Percentiles rank a stretch among this genome's conserved stretches.
phyloP scores from a whole-genome alignment of 805 yeast genomes.

The Spathaspora girioi region DNA sequence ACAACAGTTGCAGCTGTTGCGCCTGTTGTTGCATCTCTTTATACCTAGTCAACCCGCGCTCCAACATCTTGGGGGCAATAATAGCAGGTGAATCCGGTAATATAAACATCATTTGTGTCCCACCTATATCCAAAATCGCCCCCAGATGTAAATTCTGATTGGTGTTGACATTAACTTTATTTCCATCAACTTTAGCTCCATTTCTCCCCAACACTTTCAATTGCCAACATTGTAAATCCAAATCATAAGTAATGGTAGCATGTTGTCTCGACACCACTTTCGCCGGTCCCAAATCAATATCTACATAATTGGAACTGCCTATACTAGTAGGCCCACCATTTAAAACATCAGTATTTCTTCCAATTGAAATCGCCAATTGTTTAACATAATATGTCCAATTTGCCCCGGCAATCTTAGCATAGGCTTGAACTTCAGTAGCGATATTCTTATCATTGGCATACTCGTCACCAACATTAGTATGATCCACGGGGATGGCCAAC shows the following conservation, averaged over 20 bases:
- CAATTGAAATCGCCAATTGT: slow-evolving; percentile 68
- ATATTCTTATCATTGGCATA: slow-evolving; percentile 71
- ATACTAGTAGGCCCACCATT: slow-evolving; percentile 4
- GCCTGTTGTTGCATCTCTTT: slow-evolving; percentile 17
- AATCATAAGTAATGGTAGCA: slow-evolving; percentile 77
- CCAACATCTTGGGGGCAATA: slow-evolving; percentile 49
- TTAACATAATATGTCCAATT: slow-evolving; percentile 95
- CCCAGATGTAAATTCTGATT: slow-evolving; percentile 73
- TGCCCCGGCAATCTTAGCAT: slow-evolving; percentile 90
- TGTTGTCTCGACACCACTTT: slow-evolving; percentile 94
- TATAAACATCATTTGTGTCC: slow-evolving; percentile 98
- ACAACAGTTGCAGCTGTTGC: not conserved
- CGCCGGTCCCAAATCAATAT: slow-evolving; percentile 94
- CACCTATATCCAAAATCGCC: slow-evolving; percentile 91
- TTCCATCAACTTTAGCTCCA: slow-evolving; percentile 87
- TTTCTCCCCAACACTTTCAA: slow-evolving; percentile 80
- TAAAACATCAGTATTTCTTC: slow-evolving; percentile 64
- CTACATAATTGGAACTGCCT: slow-evolving; percentile 32
- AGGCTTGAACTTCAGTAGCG: slow-evolving; percentile 88
- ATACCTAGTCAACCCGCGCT: slow-evolving; percentile 32
- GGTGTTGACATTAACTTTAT: slow-evolving; percentile 42
- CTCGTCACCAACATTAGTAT: slow-evolving; percentile 66
- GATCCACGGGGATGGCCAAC: slow-evolving; percentile 66
- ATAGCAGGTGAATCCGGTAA: slow-evolving; percentile 84
- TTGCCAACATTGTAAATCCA: slow-evolving; percentile 79